Base-by-base conservation (phyloP, 306 rosid species). In the Morella rubra region DNA sequence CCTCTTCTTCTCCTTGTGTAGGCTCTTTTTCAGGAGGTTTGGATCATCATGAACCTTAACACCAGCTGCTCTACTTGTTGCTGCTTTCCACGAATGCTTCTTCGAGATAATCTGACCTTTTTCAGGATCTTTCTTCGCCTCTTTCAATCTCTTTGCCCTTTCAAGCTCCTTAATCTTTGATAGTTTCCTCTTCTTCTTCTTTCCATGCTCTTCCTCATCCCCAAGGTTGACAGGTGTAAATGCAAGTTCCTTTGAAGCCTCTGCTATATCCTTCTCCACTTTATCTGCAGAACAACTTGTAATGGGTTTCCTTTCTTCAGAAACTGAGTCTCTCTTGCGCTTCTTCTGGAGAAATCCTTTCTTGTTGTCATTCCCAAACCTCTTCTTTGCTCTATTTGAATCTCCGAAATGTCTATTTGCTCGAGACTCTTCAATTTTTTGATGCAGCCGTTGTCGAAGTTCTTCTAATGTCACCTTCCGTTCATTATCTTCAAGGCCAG, bases 1-100 rank as follows among this genome's bases (percentile, higher is more conserved):
- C 82, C 70, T 73, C 90, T 89, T 92, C 82, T 92, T 90, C 73
- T 82, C 96, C 85, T 87, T 93, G 7, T 66, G 76, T 40, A 93
- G 76, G 79, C 93, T 85, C 83, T 83, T 86, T 14, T 78, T 75
- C 82, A 93, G 51, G 74, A 86, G 75, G 85, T 84, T 89, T 0
- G 93, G 95, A 79, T 94, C 90, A 75, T 94, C 97, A 12, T 94
- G 98, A 77, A 92, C 89, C 85, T 94, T 94, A 58, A 81, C 45
- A 67, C 98, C 96, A 8, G 92, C 84, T 72, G 96, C 96, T 84
- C 96, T 87, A 82, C 84, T 82, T 71, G 91, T 81, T 24, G 97
- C 98, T 27, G 97, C 85, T 42, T 79, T 83, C 98, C 97, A 89
- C 0, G 94, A 83, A 66, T 89, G 88, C 85, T 88, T 84, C 74